Evolutionary conservation across 371 early-diverging fungal species (phyloP), one percentile per base, ranked within the genome.

Genomic region (Chytridium lagenaria): DNA sequence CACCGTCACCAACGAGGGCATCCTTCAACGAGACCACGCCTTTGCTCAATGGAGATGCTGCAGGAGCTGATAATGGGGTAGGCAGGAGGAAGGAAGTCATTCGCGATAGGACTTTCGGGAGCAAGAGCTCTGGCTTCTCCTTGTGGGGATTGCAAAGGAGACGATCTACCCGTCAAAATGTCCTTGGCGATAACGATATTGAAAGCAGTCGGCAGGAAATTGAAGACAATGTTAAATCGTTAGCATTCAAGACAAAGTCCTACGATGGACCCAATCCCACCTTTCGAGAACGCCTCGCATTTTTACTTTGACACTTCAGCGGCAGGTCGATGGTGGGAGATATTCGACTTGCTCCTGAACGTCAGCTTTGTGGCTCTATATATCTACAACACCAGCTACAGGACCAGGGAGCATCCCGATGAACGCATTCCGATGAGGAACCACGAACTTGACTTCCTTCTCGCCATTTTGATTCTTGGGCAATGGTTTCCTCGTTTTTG

Each of bases 401-500:
- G n/a, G n/a, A n/a, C n/a, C n/a, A n/a, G n/a, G n/a, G n/a, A n/a
- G n/a, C n/a, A 1, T 30, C 28, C 16, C 26, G 23, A 63, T 37
- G 63, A 23, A 7, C 15, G 36, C 12, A 23, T 63, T 23, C 63
- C 63, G 10, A 37, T 12, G 23, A 16, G 33, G 15, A 7, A 57
- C 49, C 31, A 74, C 50, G 70, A 76, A 5, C 64, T 81, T 22
- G 88, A 89, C 70, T 79, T 80, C 2, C 52, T 72, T 28, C 70
- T 89, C 19, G 82, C 85, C 34, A 39, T 59, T 1, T 7, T 80
- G 26, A 76, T 90, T 26, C 70, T 88, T 36, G 1, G 80, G 36
- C 84, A 87, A 75, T 89, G 79, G 69, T 16, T 84, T 49, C 89
- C 89, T 23, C 75, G 86, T 31, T 75, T 84, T 49, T 77, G 80